These are phyloP conservation scores for Nepenthes alata DNA, from an alignment of 179 eudicot genomes.

Conservation along the genomic window DNA sequence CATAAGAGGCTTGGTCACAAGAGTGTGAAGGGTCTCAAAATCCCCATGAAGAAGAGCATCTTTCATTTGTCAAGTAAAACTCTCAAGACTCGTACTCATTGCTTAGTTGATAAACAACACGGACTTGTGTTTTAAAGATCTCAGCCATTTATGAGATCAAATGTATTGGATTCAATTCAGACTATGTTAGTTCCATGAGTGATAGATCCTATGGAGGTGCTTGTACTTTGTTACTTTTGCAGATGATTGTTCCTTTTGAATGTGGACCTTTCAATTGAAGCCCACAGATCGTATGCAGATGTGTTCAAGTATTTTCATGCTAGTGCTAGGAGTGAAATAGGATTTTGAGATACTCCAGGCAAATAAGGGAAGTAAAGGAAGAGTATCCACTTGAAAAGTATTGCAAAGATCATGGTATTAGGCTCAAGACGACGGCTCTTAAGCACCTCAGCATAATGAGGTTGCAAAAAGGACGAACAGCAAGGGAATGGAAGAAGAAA, in stretches of 20 bases:
- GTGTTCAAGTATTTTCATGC: not conserved
- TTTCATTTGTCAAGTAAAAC: not conserved
- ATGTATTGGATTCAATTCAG: not conserved
- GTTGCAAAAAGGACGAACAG: no score
- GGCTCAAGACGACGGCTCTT: no score
- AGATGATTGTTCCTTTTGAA: not conserved
- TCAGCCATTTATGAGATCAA: not conserved
- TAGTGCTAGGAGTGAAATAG: not conserved
- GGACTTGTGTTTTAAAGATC: not conserved
- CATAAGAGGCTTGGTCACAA: not conserved
- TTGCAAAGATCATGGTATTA: not conserved
- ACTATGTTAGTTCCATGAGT: not conserved
- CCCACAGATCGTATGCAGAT: not conserved
- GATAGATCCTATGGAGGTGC: not conserved
- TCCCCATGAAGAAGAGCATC: not conserved
- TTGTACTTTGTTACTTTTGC: not conserved
- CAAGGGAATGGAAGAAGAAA: no score
- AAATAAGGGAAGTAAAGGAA: not conserved
- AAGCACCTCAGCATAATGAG: no score
- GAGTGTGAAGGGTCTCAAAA: slow-evolving; percentile 1
- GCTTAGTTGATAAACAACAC: not conserved
- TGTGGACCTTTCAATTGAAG: not conserved
- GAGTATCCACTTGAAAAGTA: not conserved
- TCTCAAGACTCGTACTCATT: not conserved
- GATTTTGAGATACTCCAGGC: no score